These are phyloP conservation scores for Phytomonas sp. DNA, from an alignment of 208 protist genomes.

Conservation along the genomic window DNA sequence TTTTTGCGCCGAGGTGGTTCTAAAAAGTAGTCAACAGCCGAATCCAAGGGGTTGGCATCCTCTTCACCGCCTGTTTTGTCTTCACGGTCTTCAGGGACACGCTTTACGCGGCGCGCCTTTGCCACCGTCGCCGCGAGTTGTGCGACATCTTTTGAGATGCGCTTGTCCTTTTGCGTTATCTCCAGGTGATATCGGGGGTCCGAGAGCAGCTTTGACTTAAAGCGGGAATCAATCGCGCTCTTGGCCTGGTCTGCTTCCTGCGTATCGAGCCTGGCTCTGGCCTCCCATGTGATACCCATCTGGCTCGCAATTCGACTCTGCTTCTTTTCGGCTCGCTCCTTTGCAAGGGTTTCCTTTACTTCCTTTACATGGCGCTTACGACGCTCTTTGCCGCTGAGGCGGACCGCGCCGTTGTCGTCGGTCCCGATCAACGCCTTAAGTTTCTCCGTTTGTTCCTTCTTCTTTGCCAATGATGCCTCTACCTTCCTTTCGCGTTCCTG, in stretches of 20 bases:
- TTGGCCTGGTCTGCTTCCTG: constrained; percentile 26
- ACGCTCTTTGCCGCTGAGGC: constrained; percentile 56
- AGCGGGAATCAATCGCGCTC: constrained; percentile 66
- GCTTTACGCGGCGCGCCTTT: constrained; percentile 45
- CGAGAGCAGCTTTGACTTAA: constrained; percentile 70
- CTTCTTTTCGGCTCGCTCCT: constrained; percentile 60
- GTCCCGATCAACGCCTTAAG: constrained; percentile 49
- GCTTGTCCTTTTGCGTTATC: constrained; percentile 58
- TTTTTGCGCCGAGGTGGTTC: constrained; percentile 11
- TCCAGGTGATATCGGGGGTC: constrained; percentile 86
- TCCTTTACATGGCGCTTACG: constrained; percentile 60
- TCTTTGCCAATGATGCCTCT: constrained; percentile 24
- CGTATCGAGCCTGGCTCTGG: constrained; percentile 6
- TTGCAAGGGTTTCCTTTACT: constrained; percentile 54
- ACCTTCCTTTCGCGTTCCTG: constrained; percentile 56
- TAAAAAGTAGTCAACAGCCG: constrained; percentile 72
- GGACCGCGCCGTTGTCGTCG: constrained; percentile 36
- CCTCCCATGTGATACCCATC: constrained; percentile 40
- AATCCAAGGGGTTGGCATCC: constrained; percentile 16
- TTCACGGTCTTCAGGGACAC: constrained; percentile 10
- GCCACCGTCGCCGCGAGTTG: constrained; percentile 63
- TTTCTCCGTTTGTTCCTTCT: constrained; percentile 39
- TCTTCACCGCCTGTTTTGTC: not conserved
- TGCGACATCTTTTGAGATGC: constrained; percentile 47
- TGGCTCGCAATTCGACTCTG: constrained; percentile 52